Base-by-base conservation (phyloP, 2,329 filamentous ascomycete species). In the Bertia moriformis region DNA sequence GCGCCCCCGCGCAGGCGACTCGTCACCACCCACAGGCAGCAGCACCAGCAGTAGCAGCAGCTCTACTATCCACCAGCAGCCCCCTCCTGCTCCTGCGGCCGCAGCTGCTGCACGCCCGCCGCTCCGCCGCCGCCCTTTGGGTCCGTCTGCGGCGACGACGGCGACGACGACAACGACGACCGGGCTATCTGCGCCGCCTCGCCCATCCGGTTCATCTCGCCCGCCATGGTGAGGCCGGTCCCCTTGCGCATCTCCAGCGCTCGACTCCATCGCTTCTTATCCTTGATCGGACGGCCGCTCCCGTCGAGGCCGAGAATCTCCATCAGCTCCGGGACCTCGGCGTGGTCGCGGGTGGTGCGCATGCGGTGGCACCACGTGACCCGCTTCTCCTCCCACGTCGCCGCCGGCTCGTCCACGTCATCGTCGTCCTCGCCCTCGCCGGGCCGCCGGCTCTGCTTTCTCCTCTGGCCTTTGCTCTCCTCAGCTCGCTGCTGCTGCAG, bases 91-190 rank as follows among this genome's bases (percentile, higher is more conserved):
- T n/a, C n/a, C n/a, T n/a, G n/a, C n/a, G n/a, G n/a, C n/a, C n/a
- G n/a, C n/a, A n/a, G n/a, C n/a, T n/a, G n/a, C n/a, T n/a, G n/a
- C n/a, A n/a, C n/a, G n/a, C n/a, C n/a, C n/a, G n/a, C n/a, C n/a
- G n/a, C n/a, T n/a, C n/a, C n/a, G n/a, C n/a, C n/a, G n/a, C n/a
- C n/a, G n/a, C n/a, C n/a, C n/a, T n/a, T n/a, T n/a, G n/a, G n/a
- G n/a, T n/a, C n/a, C n/a, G n/a, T n/a, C n/a, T n/a, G n/a, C 56
- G 95, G 88, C 17, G 89, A 88, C 46, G 88, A 85, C 55, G 88
- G 87, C 47, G 83, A 84, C 53, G 84, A 94, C 41, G 67, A 76
- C 46, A 87, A 95, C 53, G 85, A 94, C 60, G 82, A 86, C n/a
- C n/a, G n/a, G n/a, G n/a, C n/a, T n/a, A n/a, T n/a, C n/a, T n/a